phyloP scores from a whole-genome alignment of 805 yeast genomes.

The Starmerella kuoi region DNA sequence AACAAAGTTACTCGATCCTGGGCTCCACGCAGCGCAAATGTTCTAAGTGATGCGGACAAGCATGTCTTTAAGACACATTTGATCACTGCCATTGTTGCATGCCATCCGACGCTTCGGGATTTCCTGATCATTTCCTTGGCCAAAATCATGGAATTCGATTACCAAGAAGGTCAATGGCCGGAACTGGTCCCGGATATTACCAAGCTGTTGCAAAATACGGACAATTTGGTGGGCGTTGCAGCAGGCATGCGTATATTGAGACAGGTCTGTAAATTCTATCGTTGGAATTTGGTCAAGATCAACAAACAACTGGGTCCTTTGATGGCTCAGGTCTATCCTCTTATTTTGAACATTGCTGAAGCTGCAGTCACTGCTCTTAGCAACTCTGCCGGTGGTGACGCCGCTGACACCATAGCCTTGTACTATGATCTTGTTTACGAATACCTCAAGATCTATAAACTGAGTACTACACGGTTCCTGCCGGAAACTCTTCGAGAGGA shows the following conservation, averaged over 20 bases:
- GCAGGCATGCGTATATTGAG: constrained; percentile 60
- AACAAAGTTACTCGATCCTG: constrained; percentile 58
- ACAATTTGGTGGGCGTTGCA: constrained; percentile 37
- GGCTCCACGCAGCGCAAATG: constrained; percentile 28
- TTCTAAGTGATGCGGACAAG: constrained; percentile 43
- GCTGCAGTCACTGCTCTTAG: constrained; percentile 30
- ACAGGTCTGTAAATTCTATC: constrained; percentile 56
- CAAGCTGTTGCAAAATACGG: constrained; percentile 34
- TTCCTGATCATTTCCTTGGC: constrained; percentile 31
- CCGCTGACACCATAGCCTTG: constrained; percentile 35
- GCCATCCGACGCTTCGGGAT: constrained; percentile 34
- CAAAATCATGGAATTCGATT: constrained; percentile 39
- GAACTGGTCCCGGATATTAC: constrained; percentile 38
- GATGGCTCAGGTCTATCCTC: constrained; percentile 49
- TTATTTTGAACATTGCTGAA: constrained; percentile 53
- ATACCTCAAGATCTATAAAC: constrained; percentile 65
- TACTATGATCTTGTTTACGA: constrained; percentile 53
- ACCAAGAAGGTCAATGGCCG: constrained; percentile 41
- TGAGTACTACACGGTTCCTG: constrained; percentile 41
- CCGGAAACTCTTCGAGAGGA: constrained; percentile 51
- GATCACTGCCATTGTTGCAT: constrained; percentile 45
- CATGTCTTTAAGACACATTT: constrained; percentile 59
- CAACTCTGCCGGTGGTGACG: constrained; percentile 23
- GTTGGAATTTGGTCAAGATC: constrained; percentile 54
- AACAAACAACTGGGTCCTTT: constrained; percentile 40